Evolutionary conservation across 2,329 filamentous ascomycete genomes (phyloP).

Genomic region (Xylaria sp.): DNA sequence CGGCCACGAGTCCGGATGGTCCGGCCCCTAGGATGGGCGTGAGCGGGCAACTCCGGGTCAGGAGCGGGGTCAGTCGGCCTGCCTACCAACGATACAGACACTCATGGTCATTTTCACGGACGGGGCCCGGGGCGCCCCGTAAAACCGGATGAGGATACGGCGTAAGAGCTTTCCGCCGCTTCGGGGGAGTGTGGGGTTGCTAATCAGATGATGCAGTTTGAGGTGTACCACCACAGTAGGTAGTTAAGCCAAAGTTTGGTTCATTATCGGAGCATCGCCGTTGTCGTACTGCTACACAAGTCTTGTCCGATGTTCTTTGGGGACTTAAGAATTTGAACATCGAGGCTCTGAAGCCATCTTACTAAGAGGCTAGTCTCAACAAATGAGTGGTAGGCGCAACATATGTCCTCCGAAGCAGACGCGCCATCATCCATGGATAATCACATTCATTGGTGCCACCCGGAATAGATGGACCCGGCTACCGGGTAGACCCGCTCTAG

Average conservation of each 20-base stretch:
- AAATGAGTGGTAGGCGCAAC: no score
- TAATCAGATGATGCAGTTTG: conserved; percentile 4
- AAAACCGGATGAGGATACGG: conserved; percentile 9
- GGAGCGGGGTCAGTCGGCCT: background rate
- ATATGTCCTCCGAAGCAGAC: no score
- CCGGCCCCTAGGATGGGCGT: conserved; percentile 58
- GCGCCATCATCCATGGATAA: no score
- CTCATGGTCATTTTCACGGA: conserved; percentile 45
- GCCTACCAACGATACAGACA: conserved; percentile 55
- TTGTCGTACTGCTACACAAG: background rate
- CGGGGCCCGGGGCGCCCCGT: conserved; percentile 10
- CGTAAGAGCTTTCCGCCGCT: background rate
- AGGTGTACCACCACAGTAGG: no score
- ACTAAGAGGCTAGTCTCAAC: no score
- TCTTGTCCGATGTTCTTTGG: no score
- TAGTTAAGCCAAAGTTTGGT: background rate
- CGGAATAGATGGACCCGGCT: no score
- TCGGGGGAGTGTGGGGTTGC: conserved; percentile 5
- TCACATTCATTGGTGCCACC: no score
- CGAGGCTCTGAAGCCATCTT: no score
- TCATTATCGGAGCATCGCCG: conserved; percentile 4
- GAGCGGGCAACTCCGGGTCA: background rate
- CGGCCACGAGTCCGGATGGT: conserved; percentile 68
- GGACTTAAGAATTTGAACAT: no score
- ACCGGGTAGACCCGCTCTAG: no score